Evolutionary conservation across 2,329 filamentous ascomycete genomes (phyloP), one percentile per base, ranked within the genome.

Genomic region (Fusarium buxicola): DNA sequence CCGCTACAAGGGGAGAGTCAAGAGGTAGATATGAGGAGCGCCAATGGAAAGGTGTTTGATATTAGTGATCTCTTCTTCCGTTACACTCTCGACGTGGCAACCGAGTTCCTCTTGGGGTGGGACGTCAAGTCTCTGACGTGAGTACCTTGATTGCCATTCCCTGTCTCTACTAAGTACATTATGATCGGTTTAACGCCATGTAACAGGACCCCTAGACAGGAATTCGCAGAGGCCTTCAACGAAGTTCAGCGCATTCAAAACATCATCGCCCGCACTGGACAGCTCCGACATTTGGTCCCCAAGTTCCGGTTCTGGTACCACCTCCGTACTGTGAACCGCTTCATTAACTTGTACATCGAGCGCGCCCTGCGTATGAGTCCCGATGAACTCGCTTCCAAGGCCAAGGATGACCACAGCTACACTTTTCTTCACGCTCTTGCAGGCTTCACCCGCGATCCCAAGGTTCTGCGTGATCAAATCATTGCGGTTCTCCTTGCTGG

Each of bases 401-500:
- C 85, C 53, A 92, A 91, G 72, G 86, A 86, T 8, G 90, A 91
- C 72, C 79, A 84, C 61, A 85, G 84, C 41, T 94, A 95, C 76
- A 96, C 91, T 2, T 96, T 97, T 78, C 84, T 97, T 16, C 91
- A 97, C 76, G 91, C 92, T 27, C 85, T 97, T 3, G 92, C 92
- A 39, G 83, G 84, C 34, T 94, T 92, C 78, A 97, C 93, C 0
- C 87, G 91, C 30, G 86, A 90, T 71, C 81, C 82, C 53, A 84
- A 82, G 50, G 85, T 92, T 5, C 84, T 97, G 12, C 91, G 92
- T 30, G 93, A 97, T 76, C 93, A 97, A 76, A 81, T 97, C 43
- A 84, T 95, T 13, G 89, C 90, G 39, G 85, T 97, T 10, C 84
- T 97, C 3, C 85, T 97, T 13, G 94, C 94, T 2, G 93, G 92